Base-by-base conservation (phyloP, 208 protist species). In the Trypanosoma congolense region DNA sequence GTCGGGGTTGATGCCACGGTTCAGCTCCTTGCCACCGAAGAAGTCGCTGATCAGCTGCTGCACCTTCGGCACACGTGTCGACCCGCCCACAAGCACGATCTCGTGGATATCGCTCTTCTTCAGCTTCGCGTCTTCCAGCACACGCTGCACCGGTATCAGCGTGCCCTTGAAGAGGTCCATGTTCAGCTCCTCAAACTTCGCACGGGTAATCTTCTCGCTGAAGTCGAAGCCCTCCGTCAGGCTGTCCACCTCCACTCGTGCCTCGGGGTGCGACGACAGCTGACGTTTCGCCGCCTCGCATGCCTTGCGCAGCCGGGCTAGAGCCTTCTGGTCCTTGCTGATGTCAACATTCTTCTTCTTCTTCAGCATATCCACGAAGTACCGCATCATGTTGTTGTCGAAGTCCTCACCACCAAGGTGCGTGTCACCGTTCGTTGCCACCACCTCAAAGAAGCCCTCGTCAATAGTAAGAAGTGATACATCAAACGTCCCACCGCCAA, bases 171-270 rank as follows among this genome's bases (percentile, higher is more conserved):
- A 99, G 6, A 99, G 76, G 70, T 98, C 96, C 48, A 87, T 77
- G 89, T 96, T 96, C 22, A 99, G 83, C 63, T 98, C 87, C 82
- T 99, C 97, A 69, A 99, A 99, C 58, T 91, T 90, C 44, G 96
- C 93, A 42, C 97, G 87, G 22, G 95, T 98, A 50, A 99, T 82
- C 28, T 77, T 86, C 31, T 84, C 87, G 75, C 73, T 90, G 73
- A 99, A 98, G 73, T 99, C 96, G 36, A 96, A 75, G 51, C 97
- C 97, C 59, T 98, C 93, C 50, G 77, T 88, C 2, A 98, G 74
- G 24, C 92, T 87, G 63, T 98, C 97, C 41, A 99, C 93, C 77
- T 98, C 96, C 54, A 99, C 85, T 45, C 67, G 65, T 3, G 94
- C 81, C 73, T 93, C 60, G 5, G 90, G 76, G 44, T 77, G 58